A percentile compares a stretch with the other conserved stretches of the same genome.
Evolutionary conservation across 2,329 filamentous ascomycete genomes (phyloP).

Genomic region (Aspergillus spinulosporus): DNA sequence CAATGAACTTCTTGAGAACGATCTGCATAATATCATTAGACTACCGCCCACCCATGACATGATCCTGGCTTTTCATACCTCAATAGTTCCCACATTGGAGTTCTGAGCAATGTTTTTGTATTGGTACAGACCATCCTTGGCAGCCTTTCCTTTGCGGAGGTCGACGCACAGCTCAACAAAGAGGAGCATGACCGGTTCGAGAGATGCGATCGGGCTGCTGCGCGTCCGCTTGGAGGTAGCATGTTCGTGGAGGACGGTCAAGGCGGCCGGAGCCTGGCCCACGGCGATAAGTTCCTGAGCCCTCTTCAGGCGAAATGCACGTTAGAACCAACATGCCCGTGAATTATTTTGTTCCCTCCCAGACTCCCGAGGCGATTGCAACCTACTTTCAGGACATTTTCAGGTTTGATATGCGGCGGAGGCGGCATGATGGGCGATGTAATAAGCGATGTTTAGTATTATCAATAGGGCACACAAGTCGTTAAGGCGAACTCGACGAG

Average conservation of each 20-base stretch:
- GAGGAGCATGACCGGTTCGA: slow-evolving; percentile 98
- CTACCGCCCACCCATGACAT: neutral
- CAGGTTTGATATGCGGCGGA: slow-evolving; percentile 93
- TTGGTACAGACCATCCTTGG: slow-evolving; percentile 98
- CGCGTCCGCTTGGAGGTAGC: slow-evolving; percentile 97
- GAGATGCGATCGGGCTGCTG: slow-evolving; percentile 91
- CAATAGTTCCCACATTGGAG: slow-evolving; percentile 96
- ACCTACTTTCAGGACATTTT: slow-evolving; percentile 89
- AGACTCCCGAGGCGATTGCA: neutral
- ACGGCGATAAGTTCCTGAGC: slow-evolving; percentile 99
- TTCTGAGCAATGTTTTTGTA: slow-evolving; percentile 99
- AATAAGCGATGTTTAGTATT: slow-evolving; percentile 20
- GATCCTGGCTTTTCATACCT: slow-evolving; percentile 55
- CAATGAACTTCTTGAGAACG: slow-evolving; percentile 96
- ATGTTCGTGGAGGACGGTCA: slow-evolving; percentile 97
- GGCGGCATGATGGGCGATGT: slow-evolving; percentile 72
- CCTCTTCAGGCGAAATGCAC: slow-evolving; percentile 54
- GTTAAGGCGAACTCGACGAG: slow-evolving; percentile 8
- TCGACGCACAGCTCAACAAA: slow-evolving; percentile 97
- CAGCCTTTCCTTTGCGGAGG: slow-evolving; percentile 95
- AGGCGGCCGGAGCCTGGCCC: slow-evolving; percentile 84
- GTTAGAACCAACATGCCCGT: slow-evolving; percentile 6
- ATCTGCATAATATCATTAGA: slow-evolving; percentile 52
- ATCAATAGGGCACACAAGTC: slow-evolving; percentile 17
- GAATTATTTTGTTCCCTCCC: slow-evolving; percentile 2